phyloP scores from a whole-genome alignment of 371 early-diverging fungal species.

The Sporodiniella umbellata region DNA sequence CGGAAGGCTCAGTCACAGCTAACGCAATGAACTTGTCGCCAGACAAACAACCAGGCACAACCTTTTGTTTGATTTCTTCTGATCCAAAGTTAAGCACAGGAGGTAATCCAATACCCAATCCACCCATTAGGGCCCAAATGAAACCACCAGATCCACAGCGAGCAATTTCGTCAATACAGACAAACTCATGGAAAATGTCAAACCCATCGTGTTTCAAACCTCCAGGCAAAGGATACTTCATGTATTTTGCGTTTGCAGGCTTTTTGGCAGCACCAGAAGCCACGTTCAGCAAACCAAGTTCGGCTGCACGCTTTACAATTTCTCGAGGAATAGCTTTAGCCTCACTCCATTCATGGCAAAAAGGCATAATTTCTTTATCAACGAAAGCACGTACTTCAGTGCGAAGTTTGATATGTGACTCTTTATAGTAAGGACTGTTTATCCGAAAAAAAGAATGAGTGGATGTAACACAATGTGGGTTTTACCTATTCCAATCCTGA shows the following conservation, averaged over 20 bases:
- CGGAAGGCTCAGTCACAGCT: slow-evolving; percentile 68
- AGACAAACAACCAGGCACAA: slow-evolving; percentile 66
- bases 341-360: slow-evolving; percentile 85
- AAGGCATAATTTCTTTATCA: slow-evolving; percentile 80
- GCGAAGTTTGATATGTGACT: slow-evolving; percentile 71
- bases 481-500: slow-evolving; percentile 61
- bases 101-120: slow-evolving; percentile 70
- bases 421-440: slow-evolving; percentile 75
- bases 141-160: slow-evolving; percentile 87
- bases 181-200: slow-evolving; percentile 78
- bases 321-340: slow-evolving; percentile 69
- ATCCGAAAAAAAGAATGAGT: neutral
- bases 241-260: slow-evolving; percentile 10
- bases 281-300: slow-evolving; percentile 66
- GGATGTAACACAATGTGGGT: too few species aligned
- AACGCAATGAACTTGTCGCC: slow-evolving; percentile 82
- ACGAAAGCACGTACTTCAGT: slow-evolving; percentile 70
- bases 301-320: slow-evolving; percentile 68
- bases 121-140: slow-evolving; percentile 81
- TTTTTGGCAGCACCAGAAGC: slow-evolving; percentile 57
- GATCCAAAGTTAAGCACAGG: slow-evolving; percentile 78
- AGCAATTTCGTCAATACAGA: slow-evolving; percentile 76
- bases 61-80: slow-evolving; percentile 63
- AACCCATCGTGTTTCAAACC: slow-evolving; percentile 55
- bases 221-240: slow-evolving; percentile 38